These are phyloP conservation scores for Dryadomyces sulphureus DNA, from an alignment of 2,329 filamentous ascomycete genomes.

Conservation along the genomic window DNA sequence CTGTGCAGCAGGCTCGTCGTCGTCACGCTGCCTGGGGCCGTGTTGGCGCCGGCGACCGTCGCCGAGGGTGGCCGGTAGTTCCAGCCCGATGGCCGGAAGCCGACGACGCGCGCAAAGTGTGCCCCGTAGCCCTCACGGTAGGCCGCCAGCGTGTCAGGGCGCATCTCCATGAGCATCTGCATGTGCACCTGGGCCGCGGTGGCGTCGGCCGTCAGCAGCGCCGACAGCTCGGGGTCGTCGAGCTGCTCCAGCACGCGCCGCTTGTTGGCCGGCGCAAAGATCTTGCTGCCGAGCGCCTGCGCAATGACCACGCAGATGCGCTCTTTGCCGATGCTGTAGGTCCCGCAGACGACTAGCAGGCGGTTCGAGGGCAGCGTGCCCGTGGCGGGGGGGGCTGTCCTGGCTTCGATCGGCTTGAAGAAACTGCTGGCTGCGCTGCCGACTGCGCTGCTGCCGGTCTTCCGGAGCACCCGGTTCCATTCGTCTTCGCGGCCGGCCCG, in stretches of 20 bases:
- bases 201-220: constrained; percentile 66
- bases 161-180: constrained; percentile 90
- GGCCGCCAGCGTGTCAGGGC: constrained; percentile 77
- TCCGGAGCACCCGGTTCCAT: constrained; percentile 28
- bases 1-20: constrained; percentile 38
- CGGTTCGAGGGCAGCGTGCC: too few relatives aligned
- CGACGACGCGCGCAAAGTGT: constrained; percentile 74
- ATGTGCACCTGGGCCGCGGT: constrained; percentile 89
- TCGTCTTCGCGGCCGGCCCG: constrained; percentile 25
- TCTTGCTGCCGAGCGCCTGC: constrained; percentile 69
- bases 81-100: constrained; percentile 89
- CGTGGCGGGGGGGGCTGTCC: constrained; percentile 15
- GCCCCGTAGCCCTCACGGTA: constrained; percentile 71
- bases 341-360: constrained; percentile 83
- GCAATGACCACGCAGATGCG: constrained; percentile 89
- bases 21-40: constrained; percentile 32
- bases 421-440: background rate
- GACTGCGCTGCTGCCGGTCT: constrained; percentile 14
- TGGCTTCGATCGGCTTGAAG: constrained; percentile 10
- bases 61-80: constrained; percentile 61
- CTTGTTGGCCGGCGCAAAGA: constrained; percentile 74
- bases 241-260: constrained; percentile 72
- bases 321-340: constrained; percentile 96
- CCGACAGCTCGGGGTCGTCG: constrained; percentile 67
- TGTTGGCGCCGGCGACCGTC: constrained; percentile 28